Percentiles rank a stretch among this genome's conserved stretches.
These are phyloP conservation scores for Onygenales sp. DNA, from an alignment of 2,329 filamentous ascomycete genomes.

Conservation along the genomic window DNA sequence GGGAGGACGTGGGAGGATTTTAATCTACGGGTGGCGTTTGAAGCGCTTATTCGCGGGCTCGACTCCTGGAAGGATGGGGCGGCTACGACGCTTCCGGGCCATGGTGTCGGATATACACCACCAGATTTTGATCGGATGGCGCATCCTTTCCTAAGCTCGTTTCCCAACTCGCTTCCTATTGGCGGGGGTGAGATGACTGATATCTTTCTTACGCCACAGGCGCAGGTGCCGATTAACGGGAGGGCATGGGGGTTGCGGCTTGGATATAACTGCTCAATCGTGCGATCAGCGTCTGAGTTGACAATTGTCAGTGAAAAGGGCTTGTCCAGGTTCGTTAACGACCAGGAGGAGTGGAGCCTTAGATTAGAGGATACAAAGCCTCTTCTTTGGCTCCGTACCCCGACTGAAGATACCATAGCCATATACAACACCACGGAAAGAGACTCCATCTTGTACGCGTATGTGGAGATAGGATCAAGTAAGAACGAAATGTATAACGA, in stretches of 20 bases:
- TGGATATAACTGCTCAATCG: slow-evolving; percentile 5
- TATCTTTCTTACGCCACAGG: slow-evolving; percentile 4
- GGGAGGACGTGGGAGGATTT: not conserved
- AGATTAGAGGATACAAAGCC: too few species aligned
- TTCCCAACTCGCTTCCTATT: not conserved
- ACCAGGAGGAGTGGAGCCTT: too few species aligned
- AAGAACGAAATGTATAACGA: not conserved
- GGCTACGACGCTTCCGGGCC: not conserved
- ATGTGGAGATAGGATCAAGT: not conserved
- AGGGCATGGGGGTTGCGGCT: slow-evolving; percentile 5
- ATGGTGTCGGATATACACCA: slow-evolving; percentile 4
- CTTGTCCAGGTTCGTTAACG: too few species aligned
- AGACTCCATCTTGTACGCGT: not conserved
- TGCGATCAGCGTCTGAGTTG: slow-evolving; percentile 4
- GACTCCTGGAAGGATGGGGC: slow-evolving; percentile 1
- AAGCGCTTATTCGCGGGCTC: not conserved
- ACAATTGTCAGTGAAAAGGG: not conserved
- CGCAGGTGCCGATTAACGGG: slow-evolving; percentile 1
- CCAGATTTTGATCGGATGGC: not conserved
- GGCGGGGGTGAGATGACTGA: not conserved
- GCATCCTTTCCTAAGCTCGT: not conserved
- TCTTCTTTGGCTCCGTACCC: too few species aligned
- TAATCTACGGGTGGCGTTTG: not conserved
- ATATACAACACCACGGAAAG: not conserved
- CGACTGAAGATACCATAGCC: too few species aligned